These are phyloP conservation scores for Poa annua DNA, from an alignment of 176 grass and related monocot species.

Conservation along the genomic window DNA sequence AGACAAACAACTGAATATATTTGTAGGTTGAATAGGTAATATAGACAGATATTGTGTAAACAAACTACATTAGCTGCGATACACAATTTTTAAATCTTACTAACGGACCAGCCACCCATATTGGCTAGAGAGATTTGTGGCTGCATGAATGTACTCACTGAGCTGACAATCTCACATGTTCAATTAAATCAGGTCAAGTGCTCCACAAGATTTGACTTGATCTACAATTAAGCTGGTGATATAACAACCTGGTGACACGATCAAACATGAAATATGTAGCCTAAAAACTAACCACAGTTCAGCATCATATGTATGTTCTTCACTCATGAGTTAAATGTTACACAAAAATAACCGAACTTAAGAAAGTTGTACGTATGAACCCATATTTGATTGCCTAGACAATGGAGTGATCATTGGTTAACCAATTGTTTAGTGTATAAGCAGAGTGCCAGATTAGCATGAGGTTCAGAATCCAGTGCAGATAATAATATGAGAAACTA, in stretches of 20 bases:
- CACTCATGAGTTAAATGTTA: neutral
- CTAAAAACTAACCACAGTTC: neutral
- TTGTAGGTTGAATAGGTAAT: neutral
- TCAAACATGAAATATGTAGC: neutral
- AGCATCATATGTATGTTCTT: neutral
- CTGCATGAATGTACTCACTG: too few relatives aligned
- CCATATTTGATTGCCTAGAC: neutral
- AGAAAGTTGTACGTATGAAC: neutral
- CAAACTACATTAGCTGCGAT: too few relatives aligned
- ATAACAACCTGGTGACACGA: too few relatives aligned
- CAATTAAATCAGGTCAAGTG: too few relatives aligned
- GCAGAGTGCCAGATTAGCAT: neutral
- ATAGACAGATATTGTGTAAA: too few relatives aligned
- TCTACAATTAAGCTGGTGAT: too few relatives aligned
- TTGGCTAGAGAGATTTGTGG: too few relatives aligned
- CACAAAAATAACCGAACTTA: neutral
- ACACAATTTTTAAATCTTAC: too few relatives aligned
- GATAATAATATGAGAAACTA: neutral
- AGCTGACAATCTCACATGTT: too few relatives aligned
- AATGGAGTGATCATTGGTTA: neutral
- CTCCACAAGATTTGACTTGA: too few relatives aligned
- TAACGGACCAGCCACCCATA: too few relatives aligned
- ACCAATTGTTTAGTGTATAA: neutral
- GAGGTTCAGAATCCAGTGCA: neutral
- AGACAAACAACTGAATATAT: slow-evolving; percentile 17